Percentiles rank a stretch among this genome's conserved stretches.
These are phyloP conservation scores for Kipferlia bialata DNA, from an alignment of 78 protist genomes.

Conservation along the genomic window DNA sequence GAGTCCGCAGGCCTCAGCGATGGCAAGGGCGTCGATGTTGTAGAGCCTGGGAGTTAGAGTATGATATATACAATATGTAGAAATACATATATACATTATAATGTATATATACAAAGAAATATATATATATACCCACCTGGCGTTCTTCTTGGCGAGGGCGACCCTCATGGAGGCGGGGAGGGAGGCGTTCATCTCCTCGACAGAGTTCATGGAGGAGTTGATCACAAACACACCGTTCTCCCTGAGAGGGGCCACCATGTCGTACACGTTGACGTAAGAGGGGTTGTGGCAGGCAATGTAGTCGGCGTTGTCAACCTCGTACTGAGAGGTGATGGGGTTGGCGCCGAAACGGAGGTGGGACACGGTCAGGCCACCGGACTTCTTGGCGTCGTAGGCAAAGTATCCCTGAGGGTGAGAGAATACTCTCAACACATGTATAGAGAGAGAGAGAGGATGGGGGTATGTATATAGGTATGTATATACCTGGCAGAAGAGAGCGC, in stretches of 20 bases:
- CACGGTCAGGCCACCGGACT: constrained; percentile 48
- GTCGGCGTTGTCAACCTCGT: constrained; percentile 44
- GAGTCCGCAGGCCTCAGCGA: constrained; percentile 32
- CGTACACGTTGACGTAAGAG: constrained; percentile 27
- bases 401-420: constrained; percentile 47
- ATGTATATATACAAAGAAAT: no score
- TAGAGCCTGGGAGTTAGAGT: constrained; percentile 30
- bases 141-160: constrained; percentile 31
- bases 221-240: constrained; percentile 34
- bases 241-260: constrained; percentile 17
- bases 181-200: constrained; percentile 25
- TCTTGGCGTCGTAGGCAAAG: constrained; percentile 55
- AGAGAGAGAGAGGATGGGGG: no score
- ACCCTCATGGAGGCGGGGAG: constrained; percentile 27
- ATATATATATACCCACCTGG: no score
- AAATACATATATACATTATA: no score
- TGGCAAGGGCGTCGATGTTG: constrained; percentile 37
- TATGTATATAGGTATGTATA: constrained; percentile 2
- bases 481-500: no score
- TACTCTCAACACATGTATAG: no score
- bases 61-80: no score
- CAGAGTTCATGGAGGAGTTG: constrained; percentile 24
- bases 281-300: constrained; percentile 56
- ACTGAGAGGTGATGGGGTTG: constrained; percentile 27
- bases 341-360: constrained; percentile 59